phyloP scores from a whole-genome alignment of 345 rosid species.

The Eucalyptus tenuipes region DNA sequence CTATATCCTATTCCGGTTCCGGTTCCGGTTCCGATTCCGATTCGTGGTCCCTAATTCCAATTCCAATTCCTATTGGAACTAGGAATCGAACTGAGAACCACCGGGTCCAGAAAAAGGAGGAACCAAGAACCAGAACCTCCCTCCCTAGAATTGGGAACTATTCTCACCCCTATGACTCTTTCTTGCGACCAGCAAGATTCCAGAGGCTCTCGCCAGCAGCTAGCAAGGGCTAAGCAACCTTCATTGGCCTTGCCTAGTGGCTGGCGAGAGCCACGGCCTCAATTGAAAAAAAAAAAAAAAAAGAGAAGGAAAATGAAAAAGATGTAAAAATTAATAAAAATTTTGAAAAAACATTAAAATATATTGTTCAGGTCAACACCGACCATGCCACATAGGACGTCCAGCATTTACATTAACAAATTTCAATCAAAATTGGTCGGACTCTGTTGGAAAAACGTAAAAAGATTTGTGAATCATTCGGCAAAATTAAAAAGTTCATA shows the following conservation, averaged over 20 bases:
- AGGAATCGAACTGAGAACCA: fast-evolving
- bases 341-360: no score
- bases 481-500: neutral
- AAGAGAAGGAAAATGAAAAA: no score
- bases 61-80: fast-evolving
- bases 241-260: neutral
- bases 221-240: neutral
- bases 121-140: fast-evolving
- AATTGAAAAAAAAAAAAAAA: neutral
- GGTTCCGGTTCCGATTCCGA: fast-evolving
- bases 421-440: neutral
- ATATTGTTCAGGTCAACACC: fast-evolving
- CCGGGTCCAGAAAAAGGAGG: no score
- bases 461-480: neutral
- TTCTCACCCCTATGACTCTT: no score
- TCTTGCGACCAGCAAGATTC: no score
- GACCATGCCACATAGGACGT: neutral
- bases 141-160: fast-evolving
- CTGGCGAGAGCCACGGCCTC: neutral
- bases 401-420: neutral
- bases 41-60: no score
- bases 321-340: no score
- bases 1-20: no score
- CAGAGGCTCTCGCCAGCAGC: fast-evolving
- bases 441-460: neutral